Base-by-base conservation (phyloP, 2,329 filamentous ascomycete species). In the Ceratocystiopsis sp. region DNA sequence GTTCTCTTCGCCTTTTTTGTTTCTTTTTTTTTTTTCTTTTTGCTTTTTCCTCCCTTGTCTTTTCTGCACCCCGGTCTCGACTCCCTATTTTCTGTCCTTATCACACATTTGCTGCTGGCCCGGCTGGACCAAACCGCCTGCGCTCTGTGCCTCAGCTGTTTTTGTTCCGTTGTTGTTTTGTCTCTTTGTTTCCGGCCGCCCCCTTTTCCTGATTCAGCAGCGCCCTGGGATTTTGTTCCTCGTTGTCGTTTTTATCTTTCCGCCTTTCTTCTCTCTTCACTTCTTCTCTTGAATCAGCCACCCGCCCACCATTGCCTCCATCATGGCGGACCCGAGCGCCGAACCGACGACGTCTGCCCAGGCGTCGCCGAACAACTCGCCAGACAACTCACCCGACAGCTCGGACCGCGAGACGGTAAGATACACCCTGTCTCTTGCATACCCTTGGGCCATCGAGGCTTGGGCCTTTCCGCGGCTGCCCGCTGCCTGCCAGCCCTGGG, bases 341-440 rank as follows among this genome's bases (percentile, higher is more conserved):
- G 45, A 46, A 25, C 38, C 38, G 33, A 32, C n/a, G 14, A 25
- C 46, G 42, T 38, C 45, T 14, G 43, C 40, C 25, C 38, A 43
- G 15, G 38, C 19, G 6, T 35, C 33, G 16, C 7, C 37, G 18
- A 41, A 45, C 18, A 18, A 19, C 13, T 38, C 41, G 16, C 10
- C 37, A 16, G 43, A 45, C 18, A 18, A 19, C 13, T 38, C 41
- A 14, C n/a, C 46, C 5, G 42, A 46, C 39, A 36, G 36, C 37
- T 49, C 48, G 7, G 48, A 48, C 17, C 46, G 18, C 35, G 46
- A 49, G 12, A 49, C 48, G 45, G 48, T 50, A 46, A 41, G 48
- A 40, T 13, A 7, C 25, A n/a, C 25, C 10, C 25, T 29, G 10
- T 2, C 10, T 8, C 25, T 29, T 8, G 10, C 25, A 29, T 29